Conservation (phyloP, 768 basidiomycete genomes). For the Macrolepiota dolichaula region DNA sequence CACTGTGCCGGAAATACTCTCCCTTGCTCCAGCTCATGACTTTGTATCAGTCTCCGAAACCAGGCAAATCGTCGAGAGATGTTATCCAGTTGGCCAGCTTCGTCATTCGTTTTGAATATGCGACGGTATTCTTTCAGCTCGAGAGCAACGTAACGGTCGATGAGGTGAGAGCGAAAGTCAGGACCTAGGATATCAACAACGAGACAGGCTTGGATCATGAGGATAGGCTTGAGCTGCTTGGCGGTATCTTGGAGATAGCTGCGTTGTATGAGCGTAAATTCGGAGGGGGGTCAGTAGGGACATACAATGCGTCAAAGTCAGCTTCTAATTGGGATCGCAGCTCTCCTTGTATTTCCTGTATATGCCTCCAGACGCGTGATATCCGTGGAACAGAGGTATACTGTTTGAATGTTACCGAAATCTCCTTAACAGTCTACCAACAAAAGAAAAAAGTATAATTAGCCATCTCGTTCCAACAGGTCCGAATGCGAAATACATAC, state of each 20-base stretch:
- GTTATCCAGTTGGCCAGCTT: constrained; percentile 96
- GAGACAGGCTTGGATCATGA: constrained; percentile 80
- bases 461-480: not conserved
- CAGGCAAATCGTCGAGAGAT: constrained; percentile 90
- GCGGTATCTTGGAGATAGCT: constrained; percentile 81
- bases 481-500: constrained; percentile 30
- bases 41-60: constrained; percentile 83
- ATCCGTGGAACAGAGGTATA: constrained; percentile 77
- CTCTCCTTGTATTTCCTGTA: constrained; percentile 80
- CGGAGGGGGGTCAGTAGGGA: constrained; percentile 9
- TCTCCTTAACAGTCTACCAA: constrained; percentile 79
- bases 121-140: constrained; percentile 95
- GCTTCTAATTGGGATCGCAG: constrained; percentile 77
- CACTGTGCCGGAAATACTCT: constrained; percentile 82
- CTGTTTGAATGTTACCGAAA: constrained; percentile 75
- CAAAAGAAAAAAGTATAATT: not conserved
- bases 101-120: constrained; percentile 90
- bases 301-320: constrained; percentile 92
- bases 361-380: constrained; percentile 70
- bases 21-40: constrained; percentile 85
- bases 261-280: constrained; percentile 1
- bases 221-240: constrained; percentile 58
- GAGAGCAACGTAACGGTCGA: constrained; percentile 86
- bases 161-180: constrained; percentile 76
- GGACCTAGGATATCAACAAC: constrained; percentile 86